phyloP scores from a whole-genome alignment of 352 stramenopile species.

The Globisporangium rhizosaccharum region DNA sequence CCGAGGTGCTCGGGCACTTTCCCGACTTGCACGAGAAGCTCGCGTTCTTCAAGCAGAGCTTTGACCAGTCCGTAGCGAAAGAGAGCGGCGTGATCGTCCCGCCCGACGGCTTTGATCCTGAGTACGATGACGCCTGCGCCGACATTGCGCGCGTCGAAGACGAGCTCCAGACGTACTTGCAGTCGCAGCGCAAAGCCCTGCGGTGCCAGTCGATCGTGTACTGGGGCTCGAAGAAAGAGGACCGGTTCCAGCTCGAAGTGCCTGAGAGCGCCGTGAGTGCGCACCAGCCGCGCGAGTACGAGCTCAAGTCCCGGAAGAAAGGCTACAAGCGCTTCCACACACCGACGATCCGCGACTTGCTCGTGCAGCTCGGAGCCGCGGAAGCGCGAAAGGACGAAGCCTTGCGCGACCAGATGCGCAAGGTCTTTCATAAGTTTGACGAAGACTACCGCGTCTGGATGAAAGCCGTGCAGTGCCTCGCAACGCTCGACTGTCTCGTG shows the following conservation, averaged over 20 bases:
- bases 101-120: constrained; percentile 88
- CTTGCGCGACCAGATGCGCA: constrained; percentile 85
- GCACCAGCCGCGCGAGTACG: constrained; percentile 93
- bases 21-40: constrained; percentile 90
- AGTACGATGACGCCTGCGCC: constrained; percentile 91
- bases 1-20: constrained; percentile 54
- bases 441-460: constrained; percentile 91
- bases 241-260: constrained; percentile 92
- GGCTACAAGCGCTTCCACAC: constrained; percentile 92
- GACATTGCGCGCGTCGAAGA: constrained; percentile 82
- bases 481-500: constrained; percentile 94
- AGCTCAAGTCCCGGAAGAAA: constrained; percentile 93
- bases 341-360: constrained; percentile 69
- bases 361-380: constrained; percentile 66
- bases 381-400: constrained; percentile 80
- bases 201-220: constrained; percentile 89
- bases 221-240: constrained; percentile 92
- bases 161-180: constrained; percentile 91
- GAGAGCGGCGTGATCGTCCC: constrained; percentile 92
- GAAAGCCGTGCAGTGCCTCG: constrained; percentile 88
- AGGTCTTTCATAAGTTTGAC: constrained; percentile 97
- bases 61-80: constrained; percentile 92
- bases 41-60: constrained; percentile 95
- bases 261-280: constrained; percentile 66
- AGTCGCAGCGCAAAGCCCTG: constrained; percentile 62